Conservation (phyloP, 257 asterid species). For the Coffea canephora region DNA sequence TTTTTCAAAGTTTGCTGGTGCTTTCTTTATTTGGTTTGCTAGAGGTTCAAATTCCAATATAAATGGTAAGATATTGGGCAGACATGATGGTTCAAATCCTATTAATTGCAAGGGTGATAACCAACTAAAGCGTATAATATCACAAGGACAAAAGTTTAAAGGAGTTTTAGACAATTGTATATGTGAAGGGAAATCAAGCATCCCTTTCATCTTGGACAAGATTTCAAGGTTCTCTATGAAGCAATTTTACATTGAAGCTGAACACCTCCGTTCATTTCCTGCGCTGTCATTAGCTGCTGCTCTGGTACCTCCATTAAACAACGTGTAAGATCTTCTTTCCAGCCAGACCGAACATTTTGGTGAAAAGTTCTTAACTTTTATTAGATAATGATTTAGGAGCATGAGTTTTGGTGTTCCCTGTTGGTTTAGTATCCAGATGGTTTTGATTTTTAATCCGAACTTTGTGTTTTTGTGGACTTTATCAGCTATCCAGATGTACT, state of each 20-base stretch:
- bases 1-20: constrained; percentile 71
- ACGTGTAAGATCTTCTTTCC: constrained; percentile 50
- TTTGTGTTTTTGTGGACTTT: constrained; percentile 18
- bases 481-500: constrained; percentile 58
- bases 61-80: constrained; percentile 30
- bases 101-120: constrained; percentile 28
- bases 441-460: not conserved
- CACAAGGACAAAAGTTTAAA: constrained; percentile 38
- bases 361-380: not conserved
- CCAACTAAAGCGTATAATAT: constrained; percentile 40
- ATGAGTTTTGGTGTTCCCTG: not conserved
- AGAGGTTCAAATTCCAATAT: constrained; percentile 53
- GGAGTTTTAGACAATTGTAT: constrained; percentile 47
- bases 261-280: constrained; percentile 57
- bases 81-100: constrained; percentile 33
- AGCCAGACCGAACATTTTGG: not conserved
- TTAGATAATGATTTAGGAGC: not conserved
- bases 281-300: constrained; percentile 70
- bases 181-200: constrained; percentile 30
- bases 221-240: constrained; percentile 58
- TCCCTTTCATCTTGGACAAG: constrained; percentile 46
- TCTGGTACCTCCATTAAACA: constrained; percentile 65
- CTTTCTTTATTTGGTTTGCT: constrained; percentile 62
- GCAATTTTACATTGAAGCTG: constrained; percentile 56
- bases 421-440: not conserved